phyloP scores from a whole-genome alignment of 805 yeast species.

The Saturnispora diversa region DNA sequence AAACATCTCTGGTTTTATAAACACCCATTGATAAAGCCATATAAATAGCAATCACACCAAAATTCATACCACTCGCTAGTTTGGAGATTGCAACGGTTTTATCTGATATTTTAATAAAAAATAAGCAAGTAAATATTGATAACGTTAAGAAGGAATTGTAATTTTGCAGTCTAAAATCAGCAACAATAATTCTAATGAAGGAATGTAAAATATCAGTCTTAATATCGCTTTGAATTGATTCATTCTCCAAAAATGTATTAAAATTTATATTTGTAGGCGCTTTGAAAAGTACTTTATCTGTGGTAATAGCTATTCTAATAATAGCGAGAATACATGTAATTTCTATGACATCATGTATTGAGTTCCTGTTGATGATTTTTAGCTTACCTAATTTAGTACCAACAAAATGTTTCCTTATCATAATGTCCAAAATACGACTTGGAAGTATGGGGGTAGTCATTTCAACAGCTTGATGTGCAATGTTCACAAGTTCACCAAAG shows the following conservation, averaged over 20 bases:
- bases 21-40: slow-evolving; percentile 21
- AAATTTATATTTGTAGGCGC: slow-evolving; percentile 8
- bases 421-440: slow-evolving; percentile 7
- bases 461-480: slow-evolving; percentile 6
- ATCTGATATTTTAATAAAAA: slow-evolving; percentile 16
- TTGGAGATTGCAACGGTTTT: slow-evolving; percentile 17
- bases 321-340: slow-evolving; percentile 20
- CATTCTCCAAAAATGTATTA: slow-evolving; percentile 8
- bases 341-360: slow-evolving; percentile 18
- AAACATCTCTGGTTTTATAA: neutral
- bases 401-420: slow-evolving; percentile 13
- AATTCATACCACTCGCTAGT: slow-evolving; percentile 16
- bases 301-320: slow-evolving; percentile 14
- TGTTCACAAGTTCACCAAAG: slow-evolving; percentile 4
- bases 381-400: slow-evolving; percentile 9
- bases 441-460: slow-evolving; percentile 18
- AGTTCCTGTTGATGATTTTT: slow-evolving; percentile 12
- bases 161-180: slow-evolving; percentile 15
- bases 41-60: slow-evolving; percentile 16
- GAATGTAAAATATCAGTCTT: slow-evolving; percentile 18
- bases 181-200: slow-evolving; percentile 16
- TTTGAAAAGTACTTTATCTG: slow-evolving; percentile 2
- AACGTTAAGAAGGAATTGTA: slow-evolving; percentile 18
- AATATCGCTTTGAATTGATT: slow-evolving; percentile 14
- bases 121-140: slow-evolving; percentile 17